Percentiles rank a stretch among this genome's conserved stretches.
These are phyloP conservation scores for Furcasterigmium furcatum DNA, from an alignment of 2,329 filamentous ascomycete genomes.

Conservation along the genomic window DNA sequence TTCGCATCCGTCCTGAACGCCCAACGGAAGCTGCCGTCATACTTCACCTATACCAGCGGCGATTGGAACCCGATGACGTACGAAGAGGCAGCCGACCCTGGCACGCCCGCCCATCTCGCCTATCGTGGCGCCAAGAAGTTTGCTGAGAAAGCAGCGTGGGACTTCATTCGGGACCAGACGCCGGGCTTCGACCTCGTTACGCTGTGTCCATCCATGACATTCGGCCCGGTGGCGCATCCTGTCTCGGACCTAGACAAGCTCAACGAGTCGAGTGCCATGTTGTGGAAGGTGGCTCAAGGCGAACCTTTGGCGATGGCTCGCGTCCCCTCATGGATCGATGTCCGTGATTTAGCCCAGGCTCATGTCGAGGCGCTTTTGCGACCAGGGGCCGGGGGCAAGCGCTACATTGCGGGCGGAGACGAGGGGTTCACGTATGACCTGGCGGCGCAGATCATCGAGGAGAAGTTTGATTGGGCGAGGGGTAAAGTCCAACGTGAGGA, in stretches of 20 bases:
- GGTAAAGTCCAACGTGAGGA: constrained; percentile 25
- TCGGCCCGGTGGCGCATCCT: constrained; percentile 39
- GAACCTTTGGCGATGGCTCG: constrained; percentile 28
- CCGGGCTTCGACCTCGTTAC: constrained; percentile 38
- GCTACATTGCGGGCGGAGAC: constrained; percentile 34
- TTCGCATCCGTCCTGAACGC: constrained; percentile 62
- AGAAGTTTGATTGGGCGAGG: constrained; percentile 33
- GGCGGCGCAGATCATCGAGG: constrained; percentile 36
- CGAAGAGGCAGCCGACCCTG: constrained; percentile 39
- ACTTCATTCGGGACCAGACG: constrained; percentile 27
- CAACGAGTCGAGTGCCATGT: constrained; percentile 37
- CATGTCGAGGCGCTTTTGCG: constrained; percentile 38
- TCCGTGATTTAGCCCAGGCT: constrained; percentile 38
- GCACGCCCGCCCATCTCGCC: constrained; percentile 32
- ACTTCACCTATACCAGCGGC: constrained; percentile 47
- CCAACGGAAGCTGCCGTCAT: constrained; percentile 40
- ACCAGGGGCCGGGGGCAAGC: constrained; percentile 29
- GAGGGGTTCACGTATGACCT: constrained; percentile 42
- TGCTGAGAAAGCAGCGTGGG: constrained; percentile 29
- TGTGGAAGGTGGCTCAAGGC: constrained; percentile 35
- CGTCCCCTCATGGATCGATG: constrained; percentile 42
- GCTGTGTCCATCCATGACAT: constrained; percentile 40
- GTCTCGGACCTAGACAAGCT: constrained; percentile 26
- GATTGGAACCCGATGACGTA: constrained; percentile 57
- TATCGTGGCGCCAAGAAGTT: constrained; percentile 30